phyloP scores from a whole-genome alignment of 2,329 filamentous ascomycete species.

The Diaporthe sp. region DNA sequence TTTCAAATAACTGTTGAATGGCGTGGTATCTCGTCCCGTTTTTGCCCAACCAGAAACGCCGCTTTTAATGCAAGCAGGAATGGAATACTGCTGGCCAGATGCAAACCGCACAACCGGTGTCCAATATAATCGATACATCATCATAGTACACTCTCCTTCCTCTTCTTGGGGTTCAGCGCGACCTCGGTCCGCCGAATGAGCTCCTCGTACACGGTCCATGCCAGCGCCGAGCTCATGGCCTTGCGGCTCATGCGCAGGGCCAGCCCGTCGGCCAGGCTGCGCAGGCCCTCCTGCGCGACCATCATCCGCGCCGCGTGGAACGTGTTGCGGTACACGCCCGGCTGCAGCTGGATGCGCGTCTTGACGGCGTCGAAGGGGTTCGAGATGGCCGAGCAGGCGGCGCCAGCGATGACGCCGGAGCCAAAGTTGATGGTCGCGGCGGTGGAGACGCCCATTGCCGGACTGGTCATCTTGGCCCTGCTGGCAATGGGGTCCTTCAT shows the following conservation, averaged over 20 bases:
- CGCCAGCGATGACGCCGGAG: conserved; percentile 85
- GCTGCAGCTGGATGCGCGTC: conserved; percentile 93
- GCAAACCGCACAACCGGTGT: background rate
- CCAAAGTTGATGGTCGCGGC: conserved; percentile 85
- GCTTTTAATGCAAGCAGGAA: background rate
- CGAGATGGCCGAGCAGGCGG: conserved; percentile 86
- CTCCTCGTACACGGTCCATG: conserved; percentile 98
- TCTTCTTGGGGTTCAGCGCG: conserved; percentile 48
- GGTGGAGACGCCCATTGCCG: conserved; percentile 54
- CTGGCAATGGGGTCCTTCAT: background rate
- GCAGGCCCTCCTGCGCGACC: conserved; percentile 83
- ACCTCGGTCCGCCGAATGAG: conserved; percentile 79
- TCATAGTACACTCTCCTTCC: conserved; percentile 42
- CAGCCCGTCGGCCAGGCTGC: conserved; percentile 88
- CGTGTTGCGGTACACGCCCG: conserved; percentile 85
- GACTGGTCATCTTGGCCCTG: conserved; percentile 9
- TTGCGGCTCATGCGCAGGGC: conserved; percentile 91
- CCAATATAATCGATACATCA: background rate
- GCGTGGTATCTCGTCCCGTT: conserved; percentile 38
- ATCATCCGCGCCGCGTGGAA: conserved; percentile 82
- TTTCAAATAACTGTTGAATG: conserved; percentile 11
- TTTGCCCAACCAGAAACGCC: conserved; percentile 29
- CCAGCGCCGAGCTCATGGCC: conserved; percentile 91
- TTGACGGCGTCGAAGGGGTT: conserved; percentile 99
- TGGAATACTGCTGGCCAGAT: background rate